Percentiles rank a stretch among this genome's conserved stretches.
These are phyloP conservation scores for Cryptococcus sp. DNA, from an alignment of 1,284 basidiomycete species.

Conservation along the genomic window DNA sequence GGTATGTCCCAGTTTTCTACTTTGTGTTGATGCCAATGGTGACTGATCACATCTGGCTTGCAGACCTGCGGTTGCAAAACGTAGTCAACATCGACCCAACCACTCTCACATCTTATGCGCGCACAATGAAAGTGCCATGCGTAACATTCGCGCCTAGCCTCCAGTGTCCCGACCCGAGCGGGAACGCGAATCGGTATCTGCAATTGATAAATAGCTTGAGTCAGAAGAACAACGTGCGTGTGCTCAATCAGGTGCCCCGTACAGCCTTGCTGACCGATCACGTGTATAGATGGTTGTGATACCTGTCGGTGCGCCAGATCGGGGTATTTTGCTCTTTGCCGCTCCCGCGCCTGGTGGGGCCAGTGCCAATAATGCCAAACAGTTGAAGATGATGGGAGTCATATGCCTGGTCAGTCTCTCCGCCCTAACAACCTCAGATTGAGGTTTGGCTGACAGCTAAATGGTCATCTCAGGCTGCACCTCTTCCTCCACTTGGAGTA, in stretches of 20 bases:
- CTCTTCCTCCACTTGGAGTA: background rate
- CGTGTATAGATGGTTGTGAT: slow-evolving; percentile 23
- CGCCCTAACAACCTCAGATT: background rate
- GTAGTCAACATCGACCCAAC: slow-evolving; percentile 11
- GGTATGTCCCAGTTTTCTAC: slow-evolving; percentile 8
- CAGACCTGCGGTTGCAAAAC: slow-evolving; percentile 17
- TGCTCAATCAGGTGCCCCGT: background rate
- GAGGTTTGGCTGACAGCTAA: background rate
- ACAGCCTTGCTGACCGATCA: background rate
- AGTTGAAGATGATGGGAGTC: slow-evolving; percentile 24
- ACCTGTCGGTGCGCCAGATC: slow-evolving; percentile 14
- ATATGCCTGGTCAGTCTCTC: slow-evolving; percentile 24
- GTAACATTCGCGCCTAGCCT: slow-evolving; percentile 14
- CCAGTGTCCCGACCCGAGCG: background rate
- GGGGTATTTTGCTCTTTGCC: slow-evolving; percentile 27
- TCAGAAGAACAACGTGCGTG: slow-evolving; percentile 18
- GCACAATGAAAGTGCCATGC: slow-evolving; percentile 11
- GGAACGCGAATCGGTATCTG: slow-evolving; percentile 7
- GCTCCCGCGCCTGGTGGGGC: slow-evolving; percentile 8
- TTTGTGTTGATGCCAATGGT: no score
- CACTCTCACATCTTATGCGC: slow-evolving; percentile 15
- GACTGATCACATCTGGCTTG: background rate
- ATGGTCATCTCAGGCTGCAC: background rate
- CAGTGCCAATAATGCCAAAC: slow-evolving; percentile 8
- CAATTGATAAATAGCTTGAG: slow-evolving; percentile 18